Evolutionary conservation across 495 filamentous ascomycete genomes (phyloP), one percentile per base, ranked within the genome.

Genomic region (Aspergillus steynii): DNA sequence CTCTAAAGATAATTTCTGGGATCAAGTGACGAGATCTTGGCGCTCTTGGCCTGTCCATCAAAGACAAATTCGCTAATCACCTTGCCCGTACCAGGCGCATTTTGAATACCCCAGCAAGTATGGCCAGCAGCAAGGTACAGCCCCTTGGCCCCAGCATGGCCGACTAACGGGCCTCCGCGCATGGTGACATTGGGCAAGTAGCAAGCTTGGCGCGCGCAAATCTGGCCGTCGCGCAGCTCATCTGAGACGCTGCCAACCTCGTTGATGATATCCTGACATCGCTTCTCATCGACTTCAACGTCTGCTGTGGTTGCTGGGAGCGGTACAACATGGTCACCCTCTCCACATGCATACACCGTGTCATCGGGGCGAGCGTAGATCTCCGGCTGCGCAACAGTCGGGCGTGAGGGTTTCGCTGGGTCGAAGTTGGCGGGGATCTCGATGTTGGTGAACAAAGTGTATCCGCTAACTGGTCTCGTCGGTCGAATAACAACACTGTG

Each of bases 71-170:
- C 92, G 59, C 89, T 90, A 77, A 99, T 89, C 42, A 96, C 74
- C 79, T 89, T 92, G 4, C 94, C 95, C 25, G 93, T 97, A 6
- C 86, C 96, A 4, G 93, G 92, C 3, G 87, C 92, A 80, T 99
- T 99, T 74, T 97, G 94, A 54, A 99, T 96, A 15, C 94, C 94
- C 95, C 95, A 98, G 74, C 95, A 98, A 3, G 92, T 96, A 76
- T 99, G 95, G 12, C 95, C 95, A 6, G 91, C 82, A 2, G 96
- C 95, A 62, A 99, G 76, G 70, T 92, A 86, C 42, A 97, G 67
- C 0, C 96, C 93, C 27, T 87, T 85, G 1, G 88, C 84, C 4
- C 85, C 82, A 27, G 93, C 91, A 62, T 84, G 75, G 1, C 92
- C 95, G 34, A 98, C 83, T 31, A 97, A 73, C 32, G 95, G 95